Percentiles rank a stretch among this genome's conserved stretches.
phyloP scores from a whole-genome alignment of 225 moss, liverwort and hornwort species.

The Lunularia cruciata region DNA sequence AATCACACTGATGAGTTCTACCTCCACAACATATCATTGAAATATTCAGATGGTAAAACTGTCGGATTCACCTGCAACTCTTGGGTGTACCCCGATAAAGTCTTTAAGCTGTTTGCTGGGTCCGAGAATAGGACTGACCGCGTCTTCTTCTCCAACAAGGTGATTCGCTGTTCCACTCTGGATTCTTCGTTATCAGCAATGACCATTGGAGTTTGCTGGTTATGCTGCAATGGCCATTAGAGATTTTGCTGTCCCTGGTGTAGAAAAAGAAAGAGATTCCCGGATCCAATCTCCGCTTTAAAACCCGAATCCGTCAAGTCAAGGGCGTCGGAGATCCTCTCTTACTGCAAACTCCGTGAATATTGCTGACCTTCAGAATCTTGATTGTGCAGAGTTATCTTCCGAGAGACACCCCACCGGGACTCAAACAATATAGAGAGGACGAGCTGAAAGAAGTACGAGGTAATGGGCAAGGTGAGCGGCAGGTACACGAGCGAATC shows the following conservation, averaged over 20 bases:
- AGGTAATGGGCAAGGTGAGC: slow-evolving; percentile 46
- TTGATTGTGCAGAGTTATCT: slow-evolving; percentile 42
- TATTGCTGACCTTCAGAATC: neutral
- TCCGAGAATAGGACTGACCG: too few relatives aligned
- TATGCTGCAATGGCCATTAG: too few relatives aligned
- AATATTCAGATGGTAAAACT: slow-evolving; percentile 12
- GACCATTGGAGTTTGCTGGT: too few relatives aligned
- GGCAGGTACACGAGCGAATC: slow-evolving; percentile 50
- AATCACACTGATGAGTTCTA: slow-evolving; percentile 61
- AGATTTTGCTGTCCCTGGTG: too few relatives aligned
- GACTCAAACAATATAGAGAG: slow-evolving; percentile 38
- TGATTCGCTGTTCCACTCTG: neutral
- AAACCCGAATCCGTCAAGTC: too few relatives aligned
- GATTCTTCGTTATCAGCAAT: too few relatives aligned
- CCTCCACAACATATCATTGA: slow-evolving; percentile 42
- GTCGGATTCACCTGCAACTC: slow-evolving; percentile 51
- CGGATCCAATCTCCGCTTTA: too few relatives aligned
- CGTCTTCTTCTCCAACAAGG: slow-evolving; percentile 64
- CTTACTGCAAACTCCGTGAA: neutral
- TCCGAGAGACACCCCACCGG: slow-evolving; percentile 53
- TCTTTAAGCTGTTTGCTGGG: slow-evolving; percentile 19
- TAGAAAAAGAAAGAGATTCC: too few relatives aligned
- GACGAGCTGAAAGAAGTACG: slow-evolving; percentile 39
- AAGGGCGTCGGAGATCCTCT: too few relatives aligned
- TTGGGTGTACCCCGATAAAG: slow-evolving; percentile 49